Evolutionary conservation across 768 basidiomycete species (phyloP).

Genomic region (Mycena olivaceomarginata): DNA sequence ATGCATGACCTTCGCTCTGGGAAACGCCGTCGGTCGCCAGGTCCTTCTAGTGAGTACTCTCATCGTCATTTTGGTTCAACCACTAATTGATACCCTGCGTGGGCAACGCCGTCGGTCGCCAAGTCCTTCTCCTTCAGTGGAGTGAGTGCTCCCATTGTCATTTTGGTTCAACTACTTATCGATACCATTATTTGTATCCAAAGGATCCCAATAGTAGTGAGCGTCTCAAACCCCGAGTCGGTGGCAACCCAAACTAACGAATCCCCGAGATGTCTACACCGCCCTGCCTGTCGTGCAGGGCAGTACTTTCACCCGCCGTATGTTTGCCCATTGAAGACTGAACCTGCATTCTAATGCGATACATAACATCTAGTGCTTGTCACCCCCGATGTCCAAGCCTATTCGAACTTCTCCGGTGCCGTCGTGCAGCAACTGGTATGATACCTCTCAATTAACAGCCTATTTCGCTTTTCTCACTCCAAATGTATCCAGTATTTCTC

Average conservation of each 20-base stretch:
- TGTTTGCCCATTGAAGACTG: not conserved
- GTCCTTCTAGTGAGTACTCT: too few species aligned
- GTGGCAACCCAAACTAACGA: not conserved
- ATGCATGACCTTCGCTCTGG: conserved; percentile 17
- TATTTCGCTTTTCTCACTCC: not conserved
- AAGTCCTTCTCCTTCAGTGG: conserved; percentile 27
- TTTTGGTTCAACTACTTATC: not conserved
- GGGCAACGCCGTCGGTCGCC: not conserved
- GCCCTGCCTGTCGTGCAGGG: conserved; percentile 17
- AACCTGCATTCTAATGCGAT: not conserved
- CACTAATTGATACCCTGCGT: too few species aligned
- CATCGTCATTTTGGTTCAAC: too few species aligned
- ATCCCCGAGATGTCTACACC: not conserved
- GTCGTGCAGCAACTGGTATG: conserved; percentile 26
- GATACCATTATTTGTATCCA: not conserved
- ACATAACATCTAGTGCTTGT: conserved; percentile 3
- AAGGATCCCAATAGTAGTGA: conserved; percentile 31
- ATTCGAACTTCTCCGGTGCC: not conserved
- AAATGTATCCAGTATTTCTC: not conserved
- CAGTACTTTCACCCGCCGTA: conserved; percentile 13
- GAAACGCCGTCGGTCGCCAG: too few species aligned
- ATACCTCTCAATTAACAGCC: not conserved
- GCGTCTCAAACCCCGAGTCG: not conserved
- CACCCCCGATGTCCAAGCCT: not conserved
- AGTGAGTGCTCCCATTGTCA: conserved; percentile 17